Evolutionary conservation across 1,139 yeast species (phyloP).

Genomic region (Zhuliangozyma parablackwelliae): DNA sequence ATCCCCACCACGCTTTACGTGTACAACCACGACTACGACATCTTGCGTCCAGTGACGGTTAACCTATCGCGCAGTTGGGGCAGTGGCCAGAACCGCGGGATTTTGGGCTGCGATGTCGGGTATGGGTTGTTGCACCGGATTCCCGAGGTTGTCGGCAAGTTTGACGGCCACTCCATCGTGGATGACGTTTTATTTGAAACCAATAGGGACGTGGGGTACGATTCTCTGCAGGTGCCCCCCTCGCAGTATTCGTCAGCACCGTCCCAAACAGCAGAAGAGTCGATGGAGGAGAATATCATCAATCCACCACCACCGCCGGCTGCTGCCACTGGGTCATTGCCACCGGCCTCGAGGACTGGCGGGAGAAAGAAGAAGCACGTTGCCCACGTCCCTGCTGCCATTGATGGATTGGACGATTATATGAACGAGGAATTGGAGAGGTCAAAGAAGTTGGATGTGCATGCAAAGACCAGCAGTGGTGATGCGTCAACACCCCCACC

Average conservation of each 20-base stretch:
- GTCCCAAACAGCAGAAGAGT: constrained; percentile 2
- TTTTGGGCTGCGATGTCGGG: constrained; percentile 92
- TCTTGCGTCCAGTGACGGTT: constrained; percentile 82
- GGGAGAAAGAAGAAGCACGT: constrained; percentile 29
- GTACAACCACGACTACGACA: constrained; percentile 82
- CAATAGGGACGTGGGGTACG: constrained; percentile 15
- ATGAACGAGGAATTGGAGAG: constrained; percentile 46
- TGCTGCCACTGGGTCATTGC: constrained; percentile 12
- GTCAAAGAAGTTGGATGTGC: constrained; percentile 34
- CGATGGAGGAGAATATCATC: background rate
- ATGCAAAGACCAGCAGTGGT: constrained; percentile 2
- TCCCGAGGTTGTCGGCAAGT: constrained; percentile 63
- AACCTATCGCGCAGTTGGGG: constrained; percentile 44
- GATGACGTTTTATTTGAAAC: constrained; percentile 39
- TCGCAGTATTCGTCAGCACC: constrained; percentile 3
- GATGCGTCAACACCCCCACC: constrained; percentile 12
- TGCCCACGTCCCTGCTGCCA: constrained; percentile 17
- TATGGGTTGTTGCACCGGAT: constrained; percentile 84
- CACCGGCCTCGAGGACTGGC: constrained; percentile 22
- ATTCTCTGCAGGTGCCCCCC: background rate
- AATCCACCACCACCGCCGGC: constrained; percentile 8
- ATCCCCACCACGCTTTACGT: constrained; percentile 61
- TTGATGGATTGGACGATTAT: constrained; percentile 32
- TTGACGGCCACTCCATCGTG: constrained; percentile 25
- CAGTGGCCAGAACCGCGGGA: constrained; percentile 58